Evolutionary conservation across 345 rosid genomes (phyloP), one percentile per base, ranked within the genome.

Genomic region (Camelina laxa): DNA sequence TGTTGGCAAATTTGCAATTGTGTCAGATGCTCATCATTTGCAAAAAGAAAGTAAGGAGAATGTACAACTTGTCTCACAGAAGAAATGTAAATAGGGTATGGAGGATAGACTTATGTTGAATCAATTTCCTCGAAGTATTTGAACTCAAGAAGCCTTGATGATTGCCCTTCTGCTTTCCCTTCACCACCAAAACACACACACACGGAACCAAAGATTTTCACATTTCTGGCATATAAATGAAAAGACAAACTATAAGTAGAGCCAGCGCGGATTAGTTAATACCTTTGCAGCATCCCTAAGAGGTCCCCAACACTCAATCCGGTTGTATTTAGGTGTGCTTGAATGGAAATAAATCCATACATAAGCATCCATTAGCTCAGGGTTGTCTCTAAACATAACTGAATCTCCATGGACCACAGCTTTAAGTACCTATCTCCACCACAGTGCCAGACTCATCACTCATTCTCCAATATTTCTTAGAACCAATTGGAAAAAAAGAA

Each of bases 331-430:
- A 15, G 80, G 84, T 24, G 86, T 81, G 68, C 89, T 82, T 16
- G 97, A 93, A 69, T 93, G 98, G 65, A 93, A 93, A 75, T 91
- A 93, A 60, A 91, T 90, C 87, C 91, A 79, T 60, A 89, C 97
- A 60, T 80, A 65, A 38, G 92, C 83, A 69, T 93, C 88, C 84
- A 74, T 63, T 63, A 93, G 75, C 84, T 86, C 94, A 12, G 94
- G 92, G 77, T 91, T 77, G 9, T 88, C 85, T n/a, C 47, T 70
- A 74, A 93, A 86, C 75, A 89, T 82, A 50, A 66, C 67, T n/a
- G 91, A 82, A 85, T 93, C 98, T 78, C 98, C 98, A 70, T 85
- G 78, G 38, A 85, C 59, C 65, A 93, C 81, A 59, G 96, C 89
- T 85, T 91, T 84, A 15, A 91, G 92, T 17, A 89, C 97, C 97